phyloP scores from a whole-genome alignment of 192 early-diverging fungal species.

The Geosiphon pyriformis region DNA sequence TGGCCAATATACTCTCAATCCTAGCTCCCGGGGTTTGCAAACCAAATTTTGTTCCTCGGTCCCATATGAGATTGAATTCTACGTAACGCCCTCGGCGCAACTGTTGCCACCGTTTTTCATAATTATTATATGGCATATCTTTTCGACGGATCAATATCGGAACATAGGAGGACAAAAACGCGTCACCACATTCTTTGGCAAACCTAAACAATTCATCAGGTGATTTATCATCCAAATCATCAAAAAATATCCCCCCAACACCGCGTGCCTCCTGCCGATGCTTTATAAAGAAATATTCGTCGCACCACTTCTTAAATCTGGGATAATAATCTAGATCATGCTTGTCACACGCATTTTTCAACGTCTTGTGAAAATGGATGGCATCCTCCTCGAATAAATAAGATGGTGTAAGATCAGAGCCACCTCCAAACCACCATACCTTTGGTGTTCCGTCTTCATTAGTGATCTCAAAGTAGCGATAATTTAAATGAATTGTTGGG shows the following conservation, averaged over 20 bases:
- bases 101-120: slow-evolving; percentile 90
- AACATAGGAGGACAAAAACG: slow-evolving; percentile 79
- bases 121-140: slow-evolving; percentile 68
- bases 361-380: slow-evolving; percentile 84
- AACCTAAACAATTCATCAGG: slow-evolving; percentile 78
- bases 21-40: slow-evolving; percentile 91
- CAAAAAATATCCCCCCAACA: slow-evolving; percentile 98
- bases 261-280: slow-evolving; percentile 90
- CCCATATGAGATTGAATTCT: slow-evolving; percentile 96
- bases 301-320: slow-evolving; percentile 94
- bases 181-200: slow-evolving; percentile 75
- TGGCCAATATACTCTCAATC: slow-evolving; percentile 94
- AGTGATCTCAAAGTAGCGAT: slow-evolving; percentile 93
- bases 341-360: slow-evolving; percentile 90
- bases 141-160: slow-evolving; percentile 81
- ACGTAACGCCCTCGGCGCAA: slow-evolving; percentile 93
- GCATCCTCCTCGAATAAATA: slow-evolving; percentile 92
- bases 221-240: slow-evolving; percentile 76
- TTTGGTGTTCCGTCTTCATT: slow-evolving; percentile 55
- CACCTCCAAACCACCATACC: slow-evolving; percentile 95
- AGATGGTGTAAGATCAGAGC: slow-evolving; percentile 88
- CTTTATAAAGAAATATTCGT: slow-evolving; percentile 85
- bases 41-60: slow-evolving; percentile 98
- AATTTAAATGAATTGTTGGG: slow-evolving; percentile 97
- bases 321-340: slow-evolving; percentile 81